Percentiles rank a stretch among this genome's conserved stretches.
Conservation (phyloP, 768 basidiomycete genomes). For the Hygrophorus russula region DNA sequence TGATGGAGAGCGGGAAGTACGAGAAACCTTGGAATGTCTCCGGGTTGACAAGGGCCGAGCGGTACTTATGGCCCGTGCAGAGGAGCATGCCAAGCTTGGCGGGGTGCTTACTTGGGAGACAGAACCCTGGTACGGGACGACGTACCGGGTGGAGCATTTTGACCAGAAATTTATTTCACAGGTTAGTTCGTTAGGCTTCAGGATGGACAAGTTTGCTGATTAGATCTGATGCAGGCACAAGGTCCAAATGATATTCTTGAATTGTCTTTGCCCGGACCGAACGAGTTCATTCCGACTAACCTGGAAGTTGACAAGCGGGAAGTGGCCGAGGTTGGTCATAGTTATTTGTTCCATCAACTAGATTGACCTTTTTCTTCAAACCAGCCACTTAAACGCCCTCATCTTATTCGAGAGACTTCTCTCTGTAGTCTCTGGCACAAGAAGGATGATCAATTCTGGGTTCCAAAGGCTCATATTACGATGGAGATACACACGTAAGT, state of each 20-base stretch:
- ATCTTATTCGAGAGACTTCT: constrained; percentile 61
- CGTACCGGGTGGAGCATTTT: constrained; percentile 67
- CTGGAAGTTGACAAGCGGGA: constrained; percentile 74
- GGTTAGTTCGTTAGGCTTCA: constrained; percentile 19
- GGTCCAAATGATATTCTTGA: constrained; percentile 53
- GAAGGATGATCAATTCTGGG: constrained; percentile 94
- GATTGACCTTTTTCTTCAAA: constrained; percentile 6
- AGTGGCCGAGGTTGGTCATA: constrained; percentile 40
- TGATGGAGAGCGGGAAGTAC: constrained; percentile 37
- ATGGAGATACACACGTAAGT: constrained; percentile 67
- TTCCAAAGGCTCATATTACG: constrained; percentile 75
- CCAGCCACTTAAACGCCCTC: constrained; percentile 67
- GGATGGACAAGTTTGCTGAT: not conserved
- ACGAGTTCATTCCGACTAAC: constrained; percentile 84
- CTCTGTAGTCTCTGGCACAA: constrained; percentile 86
- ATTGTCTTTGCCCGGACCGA: constrained; percentile 71
- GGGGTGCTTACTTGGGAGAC: constrained; percentile 44
- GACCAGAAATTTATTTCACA: constrained; percentile 49
- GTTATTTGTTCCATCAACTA: not conserved
- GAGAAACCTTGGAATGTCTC: constrained; percentile 50
- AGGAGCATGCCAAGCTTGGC: constrained; percentile 42
- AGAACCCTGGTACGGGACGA: constrained; percentile 91
- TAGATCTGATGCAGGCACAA: constrained; percentile 37
- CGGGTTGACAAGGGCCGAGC: constrained; percentile 50
- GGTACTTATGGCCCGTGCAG: constrained; percentile 70